Base-by-base conservation (phyloP, 345 rosid genomes). In the Hibiscus tridactylites region DNA sequence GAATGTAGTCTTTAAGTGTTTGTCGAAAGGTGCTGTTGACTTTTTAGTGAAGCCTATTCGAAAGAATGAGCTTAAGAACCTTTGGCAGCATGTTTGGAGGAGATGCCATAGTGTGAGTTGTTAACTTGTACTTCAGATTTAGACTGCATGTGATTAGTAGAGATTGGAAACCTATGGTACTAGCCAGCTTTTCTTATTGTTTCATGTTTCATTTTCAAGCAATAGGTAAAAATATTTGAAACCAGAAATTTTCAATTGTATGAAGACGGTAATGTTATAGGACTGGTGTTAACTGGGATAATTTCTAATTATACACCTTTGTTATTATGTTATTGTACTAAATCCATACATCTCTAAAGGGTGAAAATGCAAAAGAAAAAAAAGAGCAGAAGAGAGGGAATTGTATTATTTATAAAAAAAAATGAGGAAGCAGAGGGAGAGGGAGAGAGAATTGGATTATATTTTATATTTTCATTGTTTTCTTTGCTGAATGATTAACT, bases 1-100 rank as follows among this genome's bases (percentile, higher is more conserved):
- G 85, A 72, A 74, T 60, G 17, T 86, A 72, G 90, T 86, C 67
- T 86, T 86, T 73, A 82, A 82, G 74, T 86, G 90, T 76, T 79
- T 86, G 63, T 84, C 88, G 12, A 86, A 82, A 78, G 88, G 88
- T 73, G 88, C 90, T 0, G 88, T 82, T 73, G 90, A 86, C 74
- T 82, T 80, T 78, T 59, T 62, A n/a, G 66, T 62, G 46, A 62
- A 62, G 66, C 66, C 66, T 8, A 62, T 62, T 62, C 66, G 66
- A 35, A 62, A 62, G 46, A 62, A 62, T 62, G 66, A 62, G 66
- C 66, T 62, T 21, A 58, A 52, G 47, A 62, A 62, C 66, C 66
- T 62, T 62, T 62, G 66, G 66, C 66, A 62, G 66, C 66, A 62
- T 62, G 66, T 62, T 62, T 62, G 66, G 66, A 65, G 90, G 75